These are phyloP conservation scores for Hemerocallis citrina DNA, from an alignment of 106 monocot species.

Conservation along the genomic window DNA sequence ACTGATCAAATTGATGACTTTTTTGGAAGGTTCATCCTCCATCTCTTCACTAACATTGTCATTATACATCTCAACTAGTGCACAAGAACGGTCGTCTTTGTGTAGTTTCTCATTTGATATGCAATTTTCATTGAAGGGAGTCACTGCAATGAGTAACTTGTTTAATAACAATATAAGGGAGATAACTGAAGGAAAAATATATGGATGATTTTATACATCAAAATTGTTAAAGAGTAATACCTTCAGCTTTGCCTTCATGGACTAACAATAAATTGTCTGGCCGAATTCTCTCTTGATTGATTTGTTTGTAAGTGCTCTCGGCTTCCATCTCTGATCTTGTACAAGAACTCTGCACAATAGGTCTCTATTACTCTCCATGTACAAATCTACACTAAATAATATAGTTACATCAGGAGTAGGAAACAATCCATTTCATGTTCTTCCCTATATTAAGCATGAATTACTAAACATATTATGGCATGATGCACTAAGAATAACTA, in stretches of 20 bases:
- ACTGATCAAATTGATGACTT: conserved; percentile 26
- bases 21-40: conserved; percentile 8
- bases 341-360: conserved; percentile 61
- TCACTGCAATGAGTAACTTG: not conserved
- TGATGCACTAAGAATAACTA: too few species aligned
- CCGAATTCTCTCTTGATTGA: not conserved
- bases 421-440: not conserved
- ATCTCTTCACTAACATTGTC: not conserved
- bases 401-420: not conserved
- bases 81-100: conserved; percentile 9
- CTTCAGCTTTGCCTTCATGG: conserved; percentile 13
- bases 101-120: not conserved
- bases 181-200: not conserved
- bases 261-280: not conserved
- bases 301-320: conserved; percentile 39
- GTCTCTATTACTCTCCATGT: conserved; percentile 2
- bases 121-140: not conserved
- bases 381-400: not conserved
- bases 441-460: not conserved
- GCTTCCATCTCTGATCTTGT: conserved; percentile 56
- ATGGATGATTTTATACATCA: not conserved
- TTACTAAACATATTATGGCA: too few species aligned
- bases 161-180: not conserved
- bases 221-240: conserved; percentile 14
- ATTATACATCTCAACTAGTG: not conserved